Percentiles rank a stretch among this genome's conserved stretches.
Evolutionary conservation across 768 basidiomycete species (phyloP).

Genomic region (Tubosaeta sp.): DNA sequence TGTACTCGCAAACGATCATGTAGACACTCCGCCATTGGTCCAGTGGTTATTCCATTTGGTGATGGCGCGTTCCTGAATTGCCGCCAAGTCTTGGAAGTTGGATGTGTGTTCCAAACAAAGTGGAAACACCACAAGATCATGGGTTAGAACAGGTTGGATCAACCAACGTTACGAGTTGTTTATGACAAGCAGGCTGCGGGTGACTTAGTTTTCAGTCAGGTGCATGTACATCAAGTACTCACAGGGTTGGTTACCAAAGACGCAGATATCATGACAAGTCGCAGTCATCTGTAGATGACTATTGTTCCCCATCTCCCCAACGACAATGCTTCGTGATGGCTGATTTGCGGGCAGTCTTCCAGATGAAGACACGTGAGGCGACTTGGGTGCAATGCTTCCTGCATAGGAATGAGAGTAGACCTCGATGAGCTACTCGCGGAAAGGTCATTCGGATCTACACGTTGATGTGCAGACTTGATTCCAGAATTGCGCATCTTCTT

Average conservation of each 20-base stretch:
- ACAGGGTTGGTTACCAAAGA: conserved; percentile 14
- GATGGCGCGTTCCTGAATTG: conserved; percentile 1
- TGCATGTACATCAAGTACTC: conserved; percentile 12
- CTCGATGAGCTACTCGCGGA: conserved; percentile 20
- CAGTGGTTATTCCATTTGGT: neutral
- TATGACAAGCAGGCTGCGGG: conserved; percentile 12
- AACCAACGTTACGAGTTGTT: conserved; percentile 21
- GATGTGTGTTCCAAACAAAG: neutral
- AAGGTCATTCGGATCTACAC: conserved; percentile 8
- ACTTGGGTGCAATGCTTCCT: conserved; percentile 32
- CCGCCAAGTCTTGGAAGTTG: neutral
- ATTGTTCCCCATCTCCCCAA: conserved; percentile 36
- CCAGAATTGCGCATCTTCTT: conserved; percentile 23
- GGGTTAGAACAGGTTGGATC: conserved; percentile 16
- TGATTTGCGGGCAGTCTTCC: conserved; percentile 38
- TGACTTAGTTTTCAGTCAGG: conserved; percentile 15
- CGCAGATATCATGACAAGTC: neutral
- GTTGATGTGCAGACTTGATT: conserved; percentile 9
- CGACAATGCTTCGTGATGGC: conserved; percentile 34
- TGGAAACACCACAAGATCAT: conserved; percentile 7
- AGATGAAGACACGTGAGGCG: conserved; percentile 42
- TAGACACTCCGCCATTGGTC: neutral
- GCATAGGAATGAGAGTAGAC: conserved; percentile 35
- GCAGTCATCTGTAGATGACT: conserved; percentile 20
- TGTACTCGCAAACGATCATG: neutral